Evolutionary conservation across 371 early-diverging fungal genomes (phyloP), one percentile per base, ranked within the genome.

Genomic region (Funneliformis caledonium): DNA sequence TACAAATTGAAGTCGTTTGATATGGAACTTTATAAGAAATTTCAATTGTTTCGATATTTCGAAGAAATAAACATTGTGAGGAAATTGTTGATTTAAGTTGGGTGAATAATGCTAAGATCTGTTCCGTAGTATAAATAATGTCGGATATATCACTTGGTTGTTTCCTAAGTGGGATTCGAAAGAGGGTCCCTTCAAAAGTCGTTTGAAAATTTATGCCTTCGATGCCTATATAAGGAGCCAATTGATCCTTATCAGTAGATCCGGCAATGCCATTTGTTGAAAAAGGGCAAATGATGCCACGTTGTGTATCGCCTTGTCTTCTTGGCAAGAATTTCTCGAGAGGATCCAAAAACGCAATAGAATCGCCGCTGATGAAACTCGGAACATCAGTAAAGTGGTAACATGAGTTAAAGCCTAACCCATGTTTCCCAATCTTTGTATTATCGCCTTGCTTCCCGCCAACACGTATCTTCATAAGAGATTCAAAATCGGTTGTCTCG

Each of bases 351-450:
- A n/a, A n/a, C n/a, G n/a, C n/a, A n/a, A n/a, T n/a, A n/a, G n/a
- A n/a, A n/a, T n/a, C n/a, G n/a, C n/a, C n/a, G n/a, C n/a, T n/a
- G n/a, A n/a, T n/a, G n/a, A n/a, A n/a, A n/a, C n/a, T n/a, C n/a
- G n/a, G n/a, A n/a, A n/a, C n/a, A n/a, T n/a, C n/a, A n/a, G n/a
- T n/a, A n/a, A n/a, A 78, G 52, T 85, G 83, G 45, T 83, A 86
- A 6, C 80, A 82, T 48, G 84, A 81, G 60, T 83, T 82, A 61
- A 86, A 85, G 1, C 86, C 86, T 4, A 84, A 72, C 1, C 86
- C 85, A 48, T 82, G 80, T 4, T 82, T 81, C 19, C 84, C 86
- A 67, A 86, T 85, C 76, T 78, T 82, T n/a, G 77, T 77, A 4
- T 64, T 19, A 16, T 81, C 82, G 1, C 73, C 64, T 19, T 83